Conservation (phyloP, 164 flowering plant genomes). For the Aristolochia californica region DNA sequence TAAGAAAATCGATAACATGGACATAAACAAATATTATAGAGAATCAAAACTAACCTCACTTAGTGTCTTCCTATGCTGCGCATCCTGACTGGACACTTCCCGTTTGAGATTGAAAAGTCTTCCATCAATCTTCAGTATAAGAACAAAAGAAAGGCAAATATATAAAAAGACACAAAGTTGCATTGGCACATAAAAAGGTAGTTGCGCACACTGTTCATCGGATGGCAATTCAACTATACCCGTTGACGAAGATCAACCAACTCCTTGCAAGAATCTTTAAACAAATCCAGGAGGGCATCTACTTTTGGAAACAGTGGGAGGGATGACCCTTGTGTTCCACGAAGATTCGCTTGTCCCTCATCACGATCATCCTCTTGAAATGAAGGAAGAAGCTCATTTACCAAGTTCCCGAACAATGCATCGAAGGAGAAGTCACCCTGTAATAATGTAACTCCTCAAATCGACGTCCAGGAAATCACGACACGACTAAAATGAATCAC, state of each 20-base stretch:
- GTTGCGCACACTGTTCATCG: too few species aligned
- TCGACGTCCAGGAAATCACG: background rate
- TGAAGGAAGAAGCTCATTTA: constrained; percentile 74
- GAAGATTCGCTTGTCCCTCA: constrained; percentile 56
- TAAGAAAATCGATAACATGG: background rate
- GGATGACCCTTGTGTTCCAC: constrained; percentile 36
- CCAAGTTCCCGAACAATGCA: constrained; percentile 90
- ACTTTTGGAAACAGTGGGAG: constrained; percentile 87
- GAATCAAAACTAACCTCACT: constrained; percentile 54
- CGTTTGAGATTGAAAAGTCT: constrained; percentile 65
- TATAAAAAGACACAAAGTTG: constrained; percentile 1
- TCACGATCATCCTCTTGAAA: constrained; percentile 69
- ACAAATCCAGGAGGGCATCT: constrained; percentile 63
- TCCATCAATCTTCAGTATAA: constrained; percentile 60
- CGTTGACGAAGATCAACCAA: constrained; percentile 72
- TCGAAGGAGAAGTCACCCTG: constrained; percentile 98
- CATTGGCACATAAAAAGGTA: background rate
- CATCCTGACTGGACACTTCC: constrained; percentile 85
- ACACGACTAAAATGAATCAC: background rate
- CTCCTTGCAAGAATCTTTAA: constrained; percentile 81
- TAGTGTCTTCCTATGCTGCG: constrained; percentile 86
- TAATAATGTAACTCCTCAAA: background rate
- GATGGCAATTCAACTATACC: constrained; percentile 22
- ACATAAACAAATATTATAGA: background rate
- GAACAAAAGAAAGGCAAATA: background rate